A percentile compares a stretch with the other conserved stretches of the same genome.
Conservation (phyloP, 768 basidiomycete genomes). For the Tubosaeta sp. region DNA sequence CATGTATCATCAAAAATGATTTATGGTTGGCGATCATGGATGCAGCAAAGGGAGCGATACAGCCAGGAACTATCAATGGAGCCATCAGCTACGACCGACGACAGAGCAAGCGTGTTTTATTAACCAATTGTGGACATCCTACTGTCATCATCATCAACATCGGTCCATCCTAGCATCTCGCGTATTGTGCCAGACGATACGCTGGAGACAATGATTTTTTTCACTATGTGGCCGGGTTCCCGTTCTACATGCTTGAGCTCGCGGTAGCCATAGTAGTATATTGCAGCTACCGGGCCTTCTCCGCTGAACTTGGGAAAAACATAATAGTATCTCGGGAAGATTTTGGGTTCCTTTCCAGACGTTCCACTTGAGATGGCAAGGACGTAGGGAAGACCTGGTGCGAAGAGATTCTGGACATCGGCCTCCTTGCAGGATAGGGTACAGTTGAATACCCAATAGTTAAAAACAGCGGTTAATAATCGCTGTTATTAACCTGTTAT, state of each 20-base stretch:
- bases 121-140: background rate
- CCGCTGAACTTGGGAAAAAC: background rate
- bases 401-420: conserved; percentile 8
- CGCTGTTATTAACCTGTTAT: too few species aligned
- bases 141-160: conserved; percentile 1
- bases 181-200: background rate
- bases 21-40: conserved; percentile 1
- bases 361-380: conserved; percentile 8
- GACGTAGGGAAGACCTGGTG: conserved; percentile 8
- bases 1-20: too few species aligned
- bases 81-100: background rate
- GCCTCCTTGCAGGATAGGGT: conserved; percentile 10
- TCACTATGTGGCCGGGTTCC: background rate
- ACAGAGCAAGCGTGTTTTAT: background rate
- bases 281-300: background rate
- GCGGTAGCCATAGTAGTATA: background rate
- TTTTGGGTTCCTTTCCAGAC: conserved; percentile 2
- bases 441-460: too few species aligned
- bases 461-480: too few species aligned
- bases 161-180: background rate
- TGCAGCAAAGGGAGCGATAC: background rate
- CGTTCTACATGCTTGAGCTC: background rate
- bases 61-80: background rate
- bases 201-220: background rate
- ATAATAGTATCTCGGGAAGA: conserved; percentile 1